Base-by-base conservation (phyloP, 129 eudicot genomes). In the Flaveria brownii region DNA sequence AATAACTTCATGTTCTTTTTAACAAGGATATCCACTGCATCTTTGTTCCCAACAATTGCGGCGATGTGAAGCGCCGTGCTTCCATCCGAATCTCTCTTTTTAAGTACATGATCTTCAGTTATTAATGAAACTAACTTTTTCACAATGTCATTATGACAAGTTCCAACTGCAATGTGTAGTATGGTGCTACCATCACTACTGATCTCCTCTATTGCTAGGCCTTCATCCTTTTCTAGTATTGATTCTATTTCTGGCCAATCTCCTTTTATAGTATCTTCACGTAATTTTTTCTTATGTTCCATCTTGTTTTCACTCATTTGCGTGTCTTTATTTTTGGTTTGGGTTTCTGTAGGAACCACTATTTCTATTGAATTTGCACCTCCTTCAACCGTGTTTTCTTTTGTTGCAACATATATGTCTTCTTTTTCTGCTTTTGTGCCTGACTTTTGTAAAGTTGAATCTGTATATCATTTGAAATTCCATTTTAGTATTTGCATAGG, bases 61-160 rank as follows among this genome's bases (percentile, higher is more conserved):
- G 68, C 77, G 33, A 73, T 36, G 54, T 73, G 77, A 4, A 73
- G 68, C 1, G 68, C 68, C 41, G 77, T 73, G 68, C 67, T 7
- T 20, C 77, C 77, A 73, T 73, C 77, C 1, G 54, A 54, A 18
- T 10, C 4, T 73, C 65, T 12, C 67, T 16, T 4, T 60, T 14
- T 20, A 20, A 73, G 49, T 18, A 16, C 11, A 5, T 16, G 4
- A 1, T 33, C 67, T 6, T 73, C 66, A 0, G 30, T 15, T 18
- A 56, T 36, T 14, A 2, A n/a, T 0, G 17, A 6, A 22, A 73
- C 0, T 3, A 73, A 18, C 1, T 55, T 3, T 39, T 73, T 55
- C 20, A 73, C 54, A 8, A 73, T 18, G 12, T 39, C 54, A 39
- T 55, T 39, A 23, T 33, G 39, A 25, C 77, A 51, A 17, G 3